Conservation (phyloP, 1,139 yeast genomes). For the Zygoascus sp. region DNA sequence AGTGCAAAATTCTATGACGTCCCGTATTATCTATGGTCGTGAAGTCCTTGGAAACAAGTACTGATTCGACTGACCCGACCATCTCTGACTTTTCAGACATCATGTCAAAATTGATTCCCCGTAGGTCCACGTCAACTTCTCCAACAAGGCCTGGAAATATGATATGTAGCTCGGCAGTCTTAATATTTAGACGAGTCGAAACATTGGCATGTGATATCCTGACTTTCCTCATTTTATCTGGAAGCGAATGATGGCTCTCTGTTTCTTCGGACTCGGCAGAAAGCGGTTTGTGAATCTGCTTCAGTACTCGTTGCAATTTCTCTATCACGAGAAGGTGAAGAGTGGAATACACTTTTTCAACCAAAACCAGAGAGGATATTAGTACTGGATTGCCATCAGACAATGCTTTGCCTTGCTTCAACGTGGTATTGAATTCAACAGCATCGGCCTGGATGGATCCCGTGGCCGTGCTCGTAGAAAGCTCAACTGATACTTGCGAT, state of each 20-base stretch:
- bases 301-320: background rate
- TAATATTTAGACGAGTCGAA: slow-evolving; percentile 5
- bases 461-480: background rate
- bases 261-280: background rate
- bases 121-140: slow-evolving; percentile 28
- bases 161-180: slow-evolving; percentile 14
- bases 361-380: slow-evolving; percentile 11
- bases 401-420: background rate
- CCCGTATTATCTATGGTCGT: slow-evolving; percentile 20
- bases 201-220: slow-evolving; percentile 10
- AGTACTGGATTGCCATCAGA: slow-evolving; percentile 1
- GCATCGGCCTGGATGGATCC: background rate
- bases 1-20: slow-evolving; percentile 23
- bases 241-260: background rate
- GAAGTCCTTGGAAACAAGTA: slow-evolving; percentile 24
- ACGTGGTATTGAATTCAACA: background rate
- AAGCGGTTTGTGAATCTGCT: background rate
- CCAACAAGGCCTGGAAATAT: slow-evolving; percentile 20
- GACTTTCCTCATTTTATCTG: slow-evolving; percentile 2
- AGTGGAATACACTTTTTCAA: slow-evolving; percentile 12
- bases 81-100: slow-evolving; percentile 13
- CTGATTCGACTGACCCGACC: slow-evolving; percentile 15
- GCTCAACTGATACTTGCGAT: slow-evolving; percentile 3
- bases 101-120: slow-evolving; percentile 24
- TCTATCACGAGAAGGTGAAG: slow-evolving; percentile 10